Base-by-base conservation (phyloP, 306 rosid genomes). In the Vigna angularis region DNA sequence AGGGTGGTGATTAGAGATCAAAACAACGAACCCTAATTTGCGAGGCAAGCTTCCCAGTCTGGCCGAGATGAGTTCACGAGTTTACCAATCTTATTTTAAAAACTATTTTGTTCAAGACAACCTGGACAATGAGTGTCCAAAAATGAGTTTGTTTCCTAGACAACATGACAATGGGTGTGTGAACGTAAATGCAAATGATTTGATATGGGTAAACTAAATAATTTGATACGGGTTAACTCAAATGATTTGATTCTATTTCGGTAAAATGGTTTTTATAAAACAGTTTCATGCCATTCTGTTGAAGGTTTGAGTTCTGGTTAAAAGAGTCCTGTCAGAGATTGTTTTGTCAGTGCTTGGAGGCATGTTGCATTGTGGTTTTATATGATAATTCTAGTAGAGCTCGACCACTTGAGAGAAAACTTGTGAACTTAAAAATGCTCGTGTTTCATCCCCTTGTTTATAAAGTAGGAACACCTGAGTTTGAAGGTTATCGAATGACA, bases 241-340 rank as follows among this genome's bases (percentile, higher is more conserved):
- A 28, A 28, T 28, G 79, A 64, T 75, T 67, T 52, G 73, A 71
- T 72, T 47, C 84, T 78, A 79, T 78, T 4, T 32, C 1, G 7
- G 36, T 32, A 32, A 32, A 36, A n/a, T 44, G 59, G 58, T 75
- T 36, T 78, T 75, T 76, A 50, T 48, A 32, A 32, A 40, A 26
- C 28, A 3, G 66, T 57, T 67, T 76, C 58, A 66, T 4, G 38
- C 16, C 65, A 22, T 64, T 38, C 55, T 81, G 79, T 61, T 24
- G 12, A 59, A 56, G 38, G 61, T 52, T 66, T 48, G 76, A 74
- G 76, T 72, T 74, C 62, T 78, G 87, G 87, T 75, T 59, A 83
- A 69, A 85, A 62, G 73, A 73, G 86, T 87, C 89, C 78, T 85
- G 70, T 86, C 87, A 73, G 45, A 73, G 79, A 70, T 72, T 73